Base-by-base conservation (phyloP, 2,329 filamentous ascomycete genomes). In the Orbilia blumenaviensis region DNA sequence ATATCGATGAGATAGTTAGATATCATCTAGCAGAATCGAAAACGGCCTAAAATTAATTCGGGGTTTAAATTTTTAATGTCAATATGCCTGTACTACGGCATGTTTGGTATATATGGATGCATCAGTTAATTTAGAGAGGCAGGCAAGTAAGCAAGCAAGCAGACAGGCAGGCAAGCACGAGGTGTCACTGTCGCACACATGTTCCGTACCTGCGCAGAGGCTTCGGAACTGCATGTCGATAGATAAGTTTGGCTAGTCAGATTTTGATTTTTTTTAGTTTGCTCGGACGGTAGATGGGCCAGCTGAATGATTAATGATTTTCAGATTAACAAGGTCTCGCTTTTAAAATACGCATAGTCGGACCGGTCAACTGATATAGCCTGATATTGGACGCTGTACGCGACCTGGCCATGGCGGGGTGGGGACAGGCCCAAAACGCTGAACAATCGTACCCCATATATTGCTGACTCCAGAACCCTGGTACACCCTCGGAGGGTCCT, bases 321-420 rank as follows among this genome's bases (percentile, higher is more conserved):
- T 62, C 62, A 66, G 44, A 60, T 56, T 66, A 56, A 66, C 69
- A 66, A 46, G 69, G 62, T 36, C 52, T 74, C 44, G 50, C 62
- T 67, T 66, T 66, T 62, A 74, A 74, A 67, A 66, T 66, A 67
- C 69, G 69, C 69, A 67, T 74, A 66, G 62, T 74, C 69, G 69
- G 69, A 66, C 69, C 69, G 66, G 69, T 74, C 61, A 74, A 74
- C 62, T 54, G 44, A 74, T 74, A 66, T 67, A 74, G 69, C 61
- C 69, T 74, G n/a, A 56, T 67, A 67, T 74, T 74, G 54, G 52
- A 42, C 29, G 68, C 60, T 48, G 50, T 58, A 66, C 68, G 61
- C 66, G 66, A 69, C 66, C 54, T 73, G 61, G 68, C 42, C 50
- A 67, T 66, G 54, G 69, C 62, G 54, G 61, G 69, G 69, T 66